Evolutionary conservation across 2,329 filamentous ascomycete species (phyloP).

Genomic region (Rhynchosporium graminicola): DNA sequence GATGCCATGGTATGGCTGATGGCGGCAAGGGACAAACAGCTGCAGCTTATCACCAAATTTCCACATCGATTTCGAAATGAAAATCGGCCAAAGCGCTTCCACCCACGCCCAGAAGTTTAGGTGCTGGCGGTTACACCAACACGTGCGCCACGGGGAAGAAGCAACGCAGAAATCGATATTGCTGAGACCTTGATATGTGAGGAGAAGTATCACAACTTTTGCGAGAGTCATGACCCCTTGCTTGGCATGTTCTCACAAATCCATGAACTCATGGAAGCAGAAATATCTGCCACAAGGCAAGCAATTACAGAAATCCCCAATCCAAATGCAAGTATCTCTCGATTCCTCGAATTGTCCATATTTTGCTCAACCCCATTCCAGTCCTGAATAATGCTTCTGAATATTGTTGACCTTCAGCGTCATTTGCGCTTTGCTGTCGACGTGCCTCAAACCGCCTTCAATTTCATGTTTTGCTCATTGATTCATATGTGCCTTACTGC

Average conservation of each 20-base stretch:
- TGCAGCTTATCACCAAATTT: background rate
- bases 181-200: conserved; percentile 4
- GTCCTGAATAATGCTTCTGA: too few species aligned
- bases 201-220: background rate
- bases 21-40: background rate
- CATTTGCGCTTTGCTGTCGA: too few species aligned
- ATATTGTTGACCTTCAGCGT: too few species aligned
- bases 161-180: background rate
- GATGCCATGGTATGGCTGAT: background rate
- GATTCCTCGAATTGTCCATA: conserved; percentile 8
- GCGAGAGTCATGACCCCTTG: background rate
- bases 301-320: background rate
- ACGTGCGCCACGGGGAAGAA: background rate
- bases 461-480: background rate
- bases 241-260: background rate
- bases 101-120: too few species aligned
- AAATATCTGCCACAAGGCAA: background rate
- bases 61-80: background rate
- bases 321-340: background rate
- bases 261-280: background rate
- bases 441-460: too few species aligned
- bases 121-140: background rate
- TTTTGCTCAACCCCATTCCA: background rate
- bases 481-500: background rate
- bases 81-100: too few species aligned